Conservation (phyloP, 2,329 filamentous ascomycete genomes). For the Ceratocystis smalleyi region DNA sequence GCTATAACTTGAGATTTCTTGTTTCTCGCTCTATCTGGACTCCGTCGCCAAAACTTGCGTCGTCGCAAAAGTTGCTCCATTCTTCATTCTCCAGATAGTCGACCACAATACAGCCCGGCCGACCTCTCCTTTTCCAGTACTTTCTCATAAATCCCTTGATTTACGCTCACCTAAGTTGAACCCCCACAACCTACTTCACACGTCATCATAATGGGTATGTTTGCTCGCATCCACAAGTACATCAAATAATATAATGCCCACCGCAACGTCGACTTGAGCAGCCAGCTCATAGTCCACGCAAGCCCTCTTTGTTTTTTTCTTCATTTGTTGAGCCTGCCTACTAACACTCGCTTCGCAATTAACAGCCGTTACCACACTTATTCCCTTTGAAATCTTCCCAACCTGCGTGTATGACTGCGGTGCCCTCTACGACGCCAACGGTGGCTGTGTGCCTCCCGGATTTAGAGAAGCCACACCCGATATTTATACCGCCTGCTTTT, state of each 20-base stretch:
- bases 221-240: not conserved
- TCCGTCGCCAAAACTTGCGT: not conserved
- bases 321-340: not conserved
- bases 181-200: not conserved
- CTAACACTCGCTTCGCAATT: not conserved
- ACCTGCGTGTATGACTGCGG: conserved; percentile 45
- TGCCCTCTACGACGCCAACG: conserved; percentile 52
- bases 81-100: not conserved
- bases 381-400: conserved; percentile 44
- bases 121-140: not conserved
- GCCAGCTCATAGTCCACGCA: too few relatives aligned
- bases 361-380: conserved; percentile 32
- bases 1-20: not conserved
- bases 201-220: conserved; percentile 12
- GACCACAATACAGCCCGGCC: not conserved
- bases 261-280: not conserved
- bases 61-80: not conserved
- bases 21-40: not conserved
- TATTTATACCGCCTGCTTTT: conserved; percentile 59
- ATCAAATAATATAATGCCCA: not conserved
- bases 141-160: not conserved
- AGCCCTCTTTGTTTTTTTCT: not conserved
- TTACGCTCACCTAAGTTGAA: not conserved
- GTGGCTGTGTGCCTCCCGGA: conserved; percentile 47
- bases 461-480: conserved; percentile 24